Conservation (phyloP, 2,329 filamentous ascomycete species). For the Magnaporthiopsis rhizophila region DNA sequence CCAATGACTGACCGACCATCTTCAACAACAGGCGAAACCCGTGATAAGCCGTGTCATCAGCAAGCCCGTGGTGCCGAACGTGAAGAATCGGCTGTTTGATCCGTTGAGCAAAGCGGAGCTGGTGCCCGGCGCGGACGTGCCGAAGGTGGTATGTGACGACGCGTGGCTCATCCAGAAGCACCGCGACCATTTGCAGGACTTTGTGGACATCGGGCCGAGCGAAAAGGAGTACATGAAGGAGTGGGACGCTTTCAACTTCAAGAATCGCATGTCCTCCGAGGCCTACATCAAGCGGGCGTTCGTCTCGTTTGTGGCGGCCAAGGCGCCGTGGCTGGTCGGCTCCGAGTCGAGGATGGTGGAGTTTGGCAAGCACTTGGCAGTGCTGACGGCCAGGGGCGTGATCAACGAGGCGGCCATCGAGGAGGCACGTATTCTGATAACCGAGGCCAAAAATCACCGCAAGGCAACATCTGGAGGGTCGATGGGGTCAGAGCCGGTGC, state of each 20-base stretch:
- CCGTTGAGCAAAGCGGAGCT: slow-evolving; percentile 46
- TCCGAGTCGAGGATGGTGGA: slow-evolving; percentile 40
- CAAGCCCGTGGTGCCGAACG: slow-evolving; percentile 34
- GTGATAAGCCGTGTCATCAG: background rate
- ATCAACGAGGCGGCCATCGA: slow-evolving; percentile 36
- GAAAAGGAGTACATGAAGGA: slow-evolving; percentile 52
- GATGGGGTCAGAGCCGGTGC: slow-evolving; percentile 5
- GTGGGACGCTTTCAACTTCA: slow-evolving; percentile 49
- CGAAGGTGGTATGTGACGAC: slow-evolving; percentile 35
- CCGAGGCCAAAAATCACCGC: slow-evolving; percentile 26
- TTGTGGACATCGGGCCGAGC: slow-evolving; percentile 42
- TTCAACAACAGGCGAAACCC: background rate
- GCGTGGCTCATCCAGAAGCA: slow-evolving; percentile 53
- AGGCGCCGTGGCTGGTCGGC: slow-evolving; percentile 43
- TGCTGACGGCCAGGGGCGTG: slow-evolving; percentile 40
- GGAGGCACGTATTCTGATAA: slow-evolving; percentile 34
- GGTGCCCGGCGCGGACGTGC: slow-evolving; percentile 39
- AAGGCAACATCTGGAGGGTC: slow-evolving; percentile 9
- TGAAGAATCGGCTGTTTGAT: slow-evolving; percentile 47
- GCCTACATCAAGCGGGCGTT: slow-evolving; percentile 45
- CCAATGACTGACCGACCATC: background rate
- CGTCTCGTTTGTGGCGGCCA: slow-evolving; percentile 41
- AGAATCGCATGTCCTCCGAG: slow-evolving; percentile 41
- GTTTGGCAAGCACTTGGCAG: slow-evolving; percentile 45
- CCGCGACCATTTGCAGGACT: slow-evolving; percentile 48